Evolutionary conservation across 805 yeast genomes (phyloP), one percentile per base, ranked within the genome.

Genomic region (Sugiyamaella floridensis): DNA sequence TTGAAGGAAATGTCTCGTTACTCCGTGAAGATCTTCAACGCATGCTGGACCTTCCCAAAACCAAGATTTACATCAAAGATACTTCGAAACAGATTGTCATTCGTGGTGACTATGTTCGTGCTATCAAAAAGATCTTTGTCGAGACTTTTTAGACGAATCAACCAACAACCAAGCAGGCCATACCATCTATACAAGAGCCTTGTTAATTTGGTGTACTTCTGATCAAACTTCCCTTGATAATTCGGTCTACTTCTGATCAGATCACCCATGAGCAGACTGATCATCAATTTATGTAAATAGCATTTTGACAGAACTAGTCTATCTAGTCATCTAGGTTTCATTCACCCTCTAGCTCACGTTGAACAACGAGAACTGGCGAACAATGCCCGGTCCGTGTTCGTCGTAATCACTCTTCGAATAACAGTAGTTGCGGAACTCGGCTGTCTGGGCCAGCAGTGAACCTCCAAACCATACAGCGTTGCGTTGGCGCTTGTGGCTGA

Each of bases 401-500:
- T 93, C 99, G 71, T 93, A 93, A 67, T 93, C 99, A 66, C 85
- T 84, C 75, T 93, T 93, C 20, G 99, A 92, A 74, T 93, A 93
- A 70, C 98, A 93, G 71, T 90, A 90, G 69, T 95, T 82, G 71
- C 86, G 88, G 74, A 93, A 93, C 72, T 93, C 99, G 19, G 95
- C 83, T 10, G 99, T 93, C 74, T 92, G 98, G 1, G 99, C 98
- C 67, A 93, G 77, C 61, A 93, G 75, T 18, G 96, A 86, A 60
- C 99, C 99, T 62, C 99, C 99, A 68, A 92, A 93, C 99, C 99
- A 93, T 54, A 93, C 99, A 2, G 99, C 99, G 66, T 93, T 89
- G 69, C 97, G 81, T 75, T 93, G 99, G 72, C 93, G 86, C 76
- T 92, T 89, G 74, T 93, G 99, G 28, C 95, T 82, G 60, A 93